Evolutionary conservation across 306 rosid species (phyloP).

Genomic region (Pterocarpus macrocarpus): DNA sequence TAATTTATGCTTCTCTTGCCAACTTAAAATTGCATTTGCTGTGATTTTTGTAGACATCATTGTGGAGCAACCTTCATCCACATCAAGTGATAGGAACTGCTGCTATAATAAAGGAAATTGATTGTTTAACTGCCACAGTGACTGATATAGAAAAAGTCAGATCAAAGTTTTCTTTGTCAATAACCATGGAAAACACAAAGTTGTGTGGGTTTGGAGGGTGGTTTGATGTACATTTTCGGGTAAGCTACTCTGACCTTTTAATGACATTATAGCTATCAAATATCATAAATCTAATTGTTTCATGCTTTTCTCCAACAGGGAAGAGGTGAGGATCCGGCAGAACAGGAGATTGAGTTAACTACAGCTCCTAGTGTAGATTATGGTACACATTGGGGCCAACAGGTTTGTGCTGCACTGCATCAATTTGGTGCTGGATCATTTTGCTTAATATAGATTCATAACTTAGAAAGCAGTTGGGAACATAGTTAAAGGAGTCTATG

Average conservation of each 20-base stretch:
- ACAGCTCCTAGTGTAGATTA: conserved; percentile 81
- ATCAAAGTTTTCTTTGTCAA: conserved; percentile 63
- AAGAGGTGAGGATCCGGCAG: conserved; percentile 85
- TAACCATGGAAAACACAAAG: conserved; percentile 65
- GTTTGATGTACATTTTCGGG: conserved; percentile 98
- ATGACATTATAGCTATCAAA: conserved; percentile 8
- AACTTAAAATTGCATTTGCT: conserved; percentile 17
- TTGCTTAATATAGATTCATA: conserved; percentile 23
- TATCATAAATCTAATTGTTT: conserved; percentile 24
- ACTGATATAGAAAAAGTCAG: conserved; percentile 79
- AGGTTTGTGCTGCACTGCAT: conserved; percentile 65
- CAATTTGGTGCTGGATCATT: conserved; percentile 16
- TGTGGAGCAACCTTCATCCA: conserved; percentile 95
- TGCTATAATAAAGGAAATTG: conserved; percentile 79
- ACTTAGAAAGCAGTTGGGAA: conserved; percentile 14
- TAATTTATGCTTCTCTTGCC: conserved; percentile 39
- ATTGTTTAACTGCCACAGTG: conserved; percentile 89
- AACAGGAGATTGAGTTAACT: conserved; percentile 80
- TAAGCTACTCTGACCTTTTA: conserved; percentile 54
- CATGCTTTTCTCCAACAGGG: conserved; percentile 67
- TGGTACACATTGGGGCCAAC: conserved; percentile 97
- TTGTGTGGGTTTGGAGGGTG: conserved; percentile 92
- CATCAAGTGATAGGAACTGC: conserved; percentile 88
- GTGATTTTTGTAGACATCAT: conserved; percentile 72
- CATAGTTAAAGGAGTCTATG: conserved; percentile 25